Percentiles rank a stretch among this genome's conserved stretches.
Evolutionary conservation across 306 rosid genomes (phyloP).

Genomic region (Cicer pinnatifidum): DNA sequence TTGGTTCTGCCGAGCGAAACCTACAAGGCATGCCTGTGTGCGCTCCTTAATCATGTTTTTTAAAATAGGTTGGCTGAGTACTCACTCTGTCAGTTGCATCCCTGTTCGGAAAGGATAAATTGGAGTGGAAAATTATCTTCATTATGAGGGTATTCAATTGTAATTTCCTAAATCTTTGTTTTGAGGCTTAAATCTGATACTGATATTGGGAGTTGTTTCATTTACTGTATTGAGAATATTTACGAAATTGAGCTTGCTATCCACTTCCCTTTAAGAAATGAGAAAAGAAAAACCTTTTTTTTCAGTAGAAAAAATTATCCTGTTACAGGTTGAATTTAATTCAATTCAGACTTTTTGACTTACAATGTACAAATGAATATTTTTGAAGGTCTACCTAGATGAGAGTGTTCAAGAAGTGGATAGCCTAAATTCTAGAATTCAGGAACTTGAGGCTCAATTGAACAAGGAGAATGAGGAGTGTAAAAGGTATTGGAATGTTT

Average conservation of each 20-base stretch:
- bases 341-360: conserved; percentile 31
- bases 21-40: background rate
- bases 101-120: background rate
- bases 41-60: conserved; percentile 10
- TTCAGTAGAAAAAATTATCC: conserved; percentile 20
- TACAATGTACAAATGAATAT: conserved; percentile 30
- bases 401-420: conserved; percentile 85
- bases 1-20: conserved; percentile 6
- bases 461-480: conserved; percentile 71
- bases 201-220: conserved; percentile 24
- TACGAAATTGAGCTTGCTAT: conserved; percentile 30
- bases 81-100: conserved; percentile 1
- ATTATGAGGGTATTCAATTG: background rate
- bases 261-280: conserved; percentile 25
- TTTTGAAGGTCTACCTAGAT: conserved; percentile 64
- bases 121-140: background rate
- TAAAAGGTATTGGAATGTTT: conserved; percentile 60
- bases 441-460: conserved; percentile 86
- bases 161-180: conserved; percentile 22
- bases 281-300: conserved; percentile 16
- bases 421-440: conserved; percentile 80
- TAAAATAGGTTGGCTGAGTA: conserved; percentile 14
- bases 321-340: conserved; percentile 18
- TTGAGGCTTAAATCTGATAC: background rate
- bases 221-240: conserved; percentile 28